phyloP scores from a whole-genome alignment of 331 rosid species.

The Rhamnella rubrinervis region DNA sequence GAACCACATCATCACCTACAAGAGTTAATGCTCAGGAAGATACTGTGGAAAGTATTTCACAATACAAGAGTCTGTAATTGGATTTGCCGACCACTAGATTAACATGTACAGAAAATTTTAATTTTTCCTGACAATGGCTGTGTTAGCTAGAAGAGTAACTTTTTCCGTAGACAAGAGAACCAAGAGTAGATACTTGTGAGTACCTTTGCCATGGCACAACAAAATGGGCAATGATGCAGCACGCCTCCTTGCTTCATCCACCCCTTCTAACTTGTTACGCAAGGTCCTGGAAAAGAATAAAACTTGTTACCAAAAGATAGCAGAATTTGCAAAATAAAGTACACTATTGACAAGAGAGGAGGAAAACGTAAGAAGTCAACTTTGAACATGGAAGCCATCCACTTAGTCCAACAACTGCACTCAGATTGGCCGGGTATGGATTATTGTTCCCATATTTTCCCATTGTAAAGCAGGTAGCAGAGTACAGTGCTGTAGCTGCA shows the following conservation, averaged over 20 bases:
- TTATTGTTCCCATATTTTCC: conserved; percentile 72
- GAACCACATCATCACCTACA: conserved; percentile 87
- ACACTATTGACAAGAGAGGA: conserved; percentile 14
- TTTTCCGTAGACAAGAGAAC: neutral
- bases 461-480: conserved; percentile 66
- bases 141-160: too few species aligned
- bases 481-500: conserved; percentile 90
- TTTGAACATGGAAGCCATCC: conserved; percentile 99
- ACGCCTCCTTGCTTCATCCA: conserved; percentile 59
- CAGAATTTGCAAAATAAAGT: conserved; percentile 7
- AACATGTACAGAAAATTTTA: neutral
- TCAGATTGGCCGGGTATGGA: conserved; percentile 67
- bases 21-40: neutral
- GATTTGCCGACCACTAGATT: neutral
- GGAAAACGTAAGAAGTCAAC: conserved; percentile 40
- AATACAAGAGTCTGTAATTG: neutral
- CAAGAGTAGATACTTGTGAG: neutral
- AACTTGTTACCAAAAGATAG: conserved; percentile 19
- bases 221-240: conserved; percentile 79
- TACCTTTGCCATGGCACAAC: conserved; percentile 97
- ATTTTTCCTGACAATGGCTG: neutral
- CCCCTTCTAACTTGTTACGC: conserved; percentile 59
- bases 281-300: conserved; percentile 57
- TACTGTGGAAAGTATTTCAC: neutral
- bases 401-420: conserved; percentile 87